Evolutionary conservation across 2,329 filamentous ascomycete genomes (phyloP).

Genomic region (Passalora sequoiae): DNA sequence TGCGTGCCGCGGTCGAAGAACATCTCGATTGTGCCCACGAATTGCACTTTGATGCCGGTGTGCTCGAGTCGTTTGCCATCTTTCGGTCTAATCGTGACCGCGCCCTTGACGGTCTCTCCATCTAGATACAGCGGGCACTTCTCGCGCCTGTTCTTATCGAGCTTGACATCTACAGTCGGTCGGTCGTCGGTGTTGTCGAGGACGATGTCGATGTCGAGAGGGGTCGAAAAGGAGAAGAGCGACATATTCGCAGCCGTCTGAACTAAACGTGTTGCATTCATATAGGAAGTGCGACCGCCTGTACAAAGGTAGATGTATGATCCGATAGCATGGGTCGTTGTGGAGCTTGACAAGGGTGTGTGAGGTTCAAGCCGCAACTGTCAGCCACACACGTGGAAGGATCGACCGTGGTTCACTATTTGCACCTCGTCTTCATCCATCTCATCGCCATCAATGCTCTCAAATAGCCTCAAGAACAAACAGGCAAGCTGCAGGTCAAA

Average conservation of each 20-base stretch:
- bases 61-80: conserved; percentile 97
- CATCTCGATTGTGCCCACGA: conserved; percentile 99
- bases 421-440: no score
- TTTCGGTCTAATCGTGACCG: conserved; percentile 90
- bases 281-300: neutral
- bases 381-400: no score
- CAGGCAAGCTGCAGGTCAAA: no score
- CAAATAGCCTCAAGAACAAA: no score
- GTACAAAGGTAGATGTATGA: no score
- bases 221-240: conserved; percentile 90
- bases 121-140: conserved; percentile 97
- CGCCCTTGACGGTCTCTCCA: conserved; percentile 95
- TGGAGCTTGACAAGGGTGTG: no score
- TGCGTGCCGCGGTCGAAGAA: conserved; percentile 99
- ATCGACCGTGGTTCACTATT: no score
- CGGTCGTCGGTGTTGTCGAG: conserved; percentile 92
- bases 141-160: conserved; percentile 95
- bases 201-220: conserved; percentile 97
- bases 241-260: conserved; percentile 58
- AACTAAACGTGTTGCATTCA: neutral
- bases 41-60: conserved; percentile 98
- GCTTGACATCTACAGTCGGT: conserved; percentile 93
- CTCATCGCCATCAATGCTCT: no score
- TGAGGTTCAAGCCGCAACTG: no score
- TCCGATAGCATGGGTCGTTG: no score